Evolutionary conservation across 306 rosid species (phyloP), one percentile per base, ranked within the genome.

Genomic region (Ammopiptanthus mongolicus): DNA sequence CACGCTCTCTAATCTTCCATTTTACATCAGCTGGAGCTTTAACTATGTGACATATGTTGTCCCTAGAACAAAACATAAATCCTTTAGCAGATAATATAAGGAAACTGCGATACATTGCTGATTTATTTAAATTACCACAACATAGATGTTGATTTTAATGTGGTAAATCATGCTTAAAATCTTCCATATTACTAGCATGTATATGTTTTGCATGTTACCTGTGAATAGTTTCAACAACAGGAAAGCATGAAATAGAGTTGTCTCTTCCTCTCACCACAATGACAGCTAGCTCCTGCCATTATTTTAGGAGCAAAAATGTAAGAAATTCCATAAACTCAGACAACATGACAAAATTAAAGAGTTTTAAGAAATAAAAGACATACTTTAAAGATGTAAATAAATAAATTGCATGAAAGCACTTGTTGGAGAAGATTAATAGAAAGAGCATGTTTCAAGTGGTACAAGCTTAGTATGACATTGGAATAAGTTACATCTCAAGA

Each of bases 191-290:
- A 74, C 76, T 29, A 37, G 33, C 62, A 73, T 80, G 22, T 44
- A 36, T 3, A n/a, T 51, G 51, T 67, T 44, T 23, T 48, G 65
- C 74, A 81, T 52, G 77, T 87, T 95, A 91, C 99, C 84, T 92
- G 86, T 95, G 99, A 80, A 92, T 87, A 70, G 98, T 92, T 90
- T 92, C 98, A 73, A 95, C 98, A 33, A 88, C 93, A 39, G 99
- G 92, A 77, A 89, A 95, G 82, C 96, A 90, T 47, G 80, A 60
- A 78, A 90, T 85, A 23, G 91, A 86, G 82, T 79, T 77, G 84
- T 95, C 97, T 87, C 91, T 88, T 76, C 96, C 97, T 83, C 97
- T 90, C 3, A 85, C 92, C 47, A 92, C 96, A 86, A 95, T 83
- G 80, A 92, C 96, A 2, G 98, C 91, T 70, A 94, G 80, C 78